Conservation (phyloP, 116 monocot species). For the Dioscorea cayenensis region DNA sequence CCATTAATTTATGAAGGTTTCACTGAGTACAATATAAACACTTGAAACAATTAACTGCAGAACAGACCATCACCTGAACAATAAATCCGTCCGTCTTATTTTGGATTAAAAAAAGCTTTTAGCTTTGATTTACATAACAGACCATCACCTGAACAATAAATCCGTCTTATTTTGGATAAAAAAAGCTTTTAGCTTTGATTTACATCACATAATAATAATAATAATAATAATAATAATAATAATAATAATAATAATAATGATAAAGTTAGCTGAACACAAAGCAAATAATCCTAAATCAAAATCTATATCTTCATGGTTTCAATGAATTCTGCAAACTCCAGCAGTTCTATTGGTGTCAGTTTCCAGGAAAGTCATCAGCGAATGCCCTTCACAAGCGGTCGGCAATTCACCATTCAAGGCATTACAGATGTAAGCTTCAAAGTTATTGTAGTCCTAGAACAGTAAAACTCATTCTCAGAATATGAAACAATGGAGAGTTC, state of each 20-base stretch:
- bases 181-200: neutral
- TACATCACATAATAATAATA: neutral
- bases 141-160: neutral
- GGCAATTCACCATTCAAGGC: neutral
- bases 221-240: too few species aligned
- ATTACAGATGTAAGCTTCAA: neutral
- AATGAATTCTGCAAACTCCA: neutral
- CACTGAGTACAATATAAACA: neutral
- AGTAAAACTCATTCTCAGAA: neutral
- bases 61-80: neutral
- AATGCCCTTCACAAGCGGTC: neutral
- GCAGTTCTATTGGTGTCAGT: neutral
- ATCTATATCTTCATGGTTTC: neutral
- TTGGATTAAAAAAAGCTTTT: neutral
- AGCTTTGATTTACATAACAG: neutral
- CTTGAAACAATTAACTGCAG: neutral
- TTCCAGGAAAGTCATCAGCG: neutral
- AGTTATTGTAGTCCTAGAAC: neutral
- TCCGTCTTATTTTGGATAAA: neutral
- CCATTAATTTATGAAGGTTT: too few species aligned
- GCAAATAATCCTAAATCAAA: too few species aligned
- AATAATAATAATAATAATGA: too few species aligned
- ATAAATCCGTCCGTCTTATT: neutral
- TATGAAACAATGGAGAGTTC: neutral
- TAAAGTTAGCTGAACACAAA: neutral